phyloP scores from a whole-genome alignment of 2,329 filamentous ascomycete genomes.

The Xylariaceae sp. region DNA sequence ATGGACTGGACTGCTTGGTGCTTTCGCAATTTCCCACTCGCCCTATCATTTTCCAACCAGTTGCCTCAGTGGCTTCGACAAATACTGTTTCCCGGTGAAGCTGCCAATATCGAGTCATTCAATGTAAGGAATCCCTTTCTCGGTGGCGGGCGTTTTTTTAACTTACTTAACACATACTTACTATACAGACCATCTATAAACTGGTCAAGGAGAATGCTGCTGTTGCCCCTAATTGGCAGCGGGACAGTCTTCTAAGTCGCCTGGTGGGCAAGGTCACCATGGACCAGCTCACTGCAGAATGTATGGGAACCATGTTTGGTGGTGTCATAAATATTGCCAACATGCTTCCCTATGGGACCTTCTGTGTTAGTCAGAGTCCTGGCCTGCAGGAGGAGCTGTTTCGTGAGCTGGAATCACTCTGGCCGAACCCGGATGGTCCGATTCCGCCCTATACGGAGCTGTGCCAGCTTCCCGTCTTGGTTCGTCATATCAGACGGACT shows the following conservation, averaged over 20 bases:
- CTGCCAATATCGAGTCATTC: constrained; percentile 1
- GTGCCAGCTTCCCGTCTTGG: constrained; percentile 1
- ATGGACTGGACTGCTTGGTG: constrained; percentile 1
- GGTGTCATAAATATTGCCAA: constrained; percentile 1
- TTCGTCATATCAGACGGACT: not conserved
- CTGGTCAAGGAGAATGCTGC: not conserved
- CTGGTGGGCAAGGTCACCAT: not conserved
- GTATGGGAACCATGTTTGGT: constrained; percentile 2
- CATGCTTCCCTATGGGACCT: not conserved
- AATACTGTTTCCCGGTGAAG: not conserved
- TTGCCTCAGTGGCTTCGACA: constrained; percentile 1
- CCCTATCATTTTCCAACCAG: constrained; percentile 1
- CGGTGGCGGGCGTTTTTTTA: no score
- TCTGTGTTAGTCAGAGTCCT: constrained; percentile 1
- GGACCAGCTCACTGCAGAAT: constrained; percentile 1
- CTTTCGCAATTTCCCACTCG: constrained; percentile 1
- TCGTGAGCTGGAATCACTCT: not conserved
- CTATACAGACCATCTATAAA: not conserved
- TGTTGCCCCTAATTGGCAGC: not conserved
- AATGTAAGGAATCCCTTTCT: not conserved
- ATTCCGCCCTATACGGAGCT: not conserved
- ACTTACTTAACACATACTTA: no score
- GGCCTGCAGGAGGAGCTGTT: not conserved
- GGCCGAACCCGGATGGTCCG: not conserved
- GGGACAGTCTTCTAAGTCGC: constrained; percentile 1